Evolutionary conservation across 2,329 filamentous ascomycete genomes (phyloP), one percentile per base, ranked within the genome.

Genomic region (Neoascochyta sp.): DNA sequence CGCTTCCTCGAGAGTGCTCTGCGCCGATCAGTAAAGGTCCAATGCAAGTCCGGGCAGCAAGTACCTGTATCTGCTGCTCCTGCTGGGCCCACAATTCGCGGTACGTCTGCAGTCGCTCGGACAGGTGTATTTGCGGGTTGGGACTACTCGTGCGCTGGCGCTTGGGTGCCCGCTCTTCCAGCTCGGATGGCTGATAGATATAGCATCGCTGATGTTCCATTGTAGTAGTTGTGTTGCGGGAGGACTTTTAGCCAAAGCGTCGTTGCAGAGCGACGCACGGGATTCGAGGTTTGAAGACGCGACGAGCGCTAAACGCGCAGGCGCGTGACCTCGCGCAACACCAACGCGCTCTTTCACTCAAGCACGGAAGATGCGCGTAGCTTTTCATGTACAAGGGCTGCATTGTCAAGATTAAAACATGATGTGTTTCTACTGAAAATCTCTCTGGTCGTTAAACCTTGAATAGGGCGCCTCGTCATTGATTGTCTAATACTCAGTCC

Each of bases 41-140:
- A 3, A 24, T 9, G 4, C 1, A 15, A 4, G 7, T 11, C 19
- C 3, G 9, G 9, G 9, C 13, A 16, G n/a, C 11, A 9, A 30
- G 28, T 48, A 77, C 76, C 58, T 81, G 73, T 28, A 89, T 81
- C 15, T 76, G 73, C 24, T 63, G 57, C 39, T 86, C 75, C 45
- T 86, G 75, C 21, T 69, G 63, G 3, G 66, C 62, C 86, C 86
- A 92, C 27, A 76, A 67, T 30, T 70, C 62, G 28, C 77, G 65
- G 57, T 80, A 90, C 3, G 77, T 66, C 24, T 69, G 62, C 52
- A 79, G 70, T 13, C 86, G 73, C 29, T 78, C 61, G 16, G 43
- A 36, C 16, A 54, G 43, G 18, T 54, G 45, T 12, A 40, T 28
- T 29, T 54, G 45, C 6, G 43, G 45, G 20, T 51, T 21, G 15